Conservation (phyloP, 2,329 filamentous ascomycete genomes). For the Stachybotrys echinatus region DNA sequence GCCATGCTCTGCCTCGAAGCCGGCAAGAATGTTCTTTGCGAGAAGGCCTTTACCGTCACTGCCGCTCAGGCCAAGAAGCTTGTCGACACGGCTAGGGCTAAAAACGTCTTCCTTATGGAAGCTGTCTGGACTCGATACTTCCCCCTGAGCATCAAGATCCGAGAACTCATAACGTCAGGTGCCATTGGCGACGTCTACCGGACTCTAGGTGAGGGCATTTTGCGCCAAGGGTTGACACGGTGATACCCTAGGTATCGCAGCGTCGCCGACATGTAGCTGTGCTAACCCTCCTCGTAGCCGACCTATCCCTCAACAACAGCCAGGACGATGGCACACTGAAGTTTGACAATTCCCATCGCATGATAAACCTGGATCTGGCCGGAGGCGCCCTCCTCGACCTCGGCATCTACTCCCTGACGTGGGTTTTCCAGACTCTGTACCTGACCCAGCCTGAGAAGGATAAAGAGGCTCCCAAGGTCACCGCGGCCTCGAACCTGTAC, state of each 20-base stretch:
- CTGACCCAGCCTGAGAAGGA: slow-evolving; percentile 65
- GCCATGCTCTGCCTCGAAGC: slow-evolving; percentile 76
- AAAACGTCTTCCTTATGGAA: slow-evolving; percentile 75
- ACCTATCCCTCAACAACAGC: slow-evolving; percentile 57
- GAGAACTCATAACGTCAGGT: slow-evolving; percentile 55
- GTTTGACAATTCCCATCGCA: slow-evolving; percentile 61
- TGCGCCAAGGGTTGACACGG: too few relatives aligned
- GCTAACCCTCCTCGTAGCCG: slow-evolving; percentile 30
- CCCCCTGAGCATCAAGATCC: slow-evolving; percentile 71
- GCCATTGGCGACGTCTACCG: slow-evolving; percentile 58
- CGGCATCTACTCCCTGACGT: slow-evolving; percentile 83
- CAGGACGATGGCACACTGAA: slow-evolving; percentile 51
- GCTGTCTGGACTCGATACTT: slow-evolving; percentile 90
- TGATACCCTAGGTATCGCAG: too few relatives aligned
- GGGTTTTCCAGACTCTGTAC: slow-evolving; percentile 87
- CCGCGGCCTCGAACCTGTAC: slow-evolving; percentile 67
- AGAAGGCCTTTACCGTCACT: slow-evolving; percentile 86
- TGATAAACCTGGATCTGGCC: slow-evolving; percentile 77
- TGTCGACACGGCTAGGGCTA: slow-evolving; percentile 64
- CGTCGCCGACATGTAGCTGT: too few relatives aligned
- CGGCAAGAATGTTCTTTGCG: slow-evolving; percentile 84
- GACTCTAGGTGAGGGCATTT: slow-evolving; percentile 38
- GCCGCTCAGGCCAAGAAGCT: slow-evolving; percentile 70
- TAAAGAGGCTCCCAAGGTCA: slow-evolving; percentile 64
- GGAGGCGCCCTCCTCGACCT: slow-evolving; percentile 80